Evolutionary conservation across 441 rosid genomes (phyloP), one percentile per base, ranked within the genome.

Genomic region (Pelargonium citronellum): DNA sequence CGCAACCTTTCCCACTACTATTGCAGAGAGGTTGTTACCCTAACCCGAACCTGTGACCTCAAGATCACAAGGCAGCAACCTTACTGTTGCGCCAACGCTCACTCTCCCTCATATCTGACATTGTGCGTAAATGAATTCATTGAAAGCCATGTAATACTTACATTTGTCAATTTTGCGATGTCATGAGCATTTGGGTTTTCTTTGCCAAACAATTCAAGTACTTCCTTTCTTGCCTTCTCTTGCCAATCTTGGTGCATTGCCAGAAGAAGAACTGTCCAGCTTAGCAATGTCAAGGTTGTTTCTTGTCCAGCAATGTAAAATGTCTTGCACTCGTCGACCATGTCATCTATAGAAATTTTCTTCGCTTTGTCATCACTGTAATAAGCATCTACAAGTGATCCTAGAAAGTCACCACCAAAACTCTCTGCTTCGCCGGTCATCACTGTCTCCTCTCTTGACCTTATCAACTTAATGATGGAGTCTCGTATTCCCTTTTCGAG

Each of bases 321-420:
- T 47, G 74, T 70, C 74, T 75, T 75, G 68, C 78, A 75, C 64
- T 75, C 78, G 15, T 70, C 74, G 2, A 75, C 55, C 64, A 75
- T 0, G 53, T 67, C 51, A 7, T 51, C 58, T 51, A 51, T 0
- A 3, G 58, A 51, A 3, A 51, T n/a, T 51, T 51, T 51, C 58
- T 51, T 51, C 5, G 19, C 20, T 4, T 15, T 15, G 20, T 51
- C 58, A n/a, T 51, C 58, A 7, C 58, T 51, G 8, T 15, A 20
- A 51, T 51, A 51, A 51, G 58, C 58, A 16, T 4, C 3, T n/a
- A 51, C 7, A 3, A 51, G 17, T n/a, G 58, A 51, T 51, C 58
- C 58, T n/a, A 51, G 58, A 51, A 51, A 51, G 1, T 51, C 78
- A 46, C 37, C 27, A 53, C 78, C 78, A 7, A 13, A 67, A 53